Percentiles rank a stretch among this genome's conserved stretches.
Conservation (phyloP, 192 early-diverging fungal species). For the Backusella australiensis region DNA sequence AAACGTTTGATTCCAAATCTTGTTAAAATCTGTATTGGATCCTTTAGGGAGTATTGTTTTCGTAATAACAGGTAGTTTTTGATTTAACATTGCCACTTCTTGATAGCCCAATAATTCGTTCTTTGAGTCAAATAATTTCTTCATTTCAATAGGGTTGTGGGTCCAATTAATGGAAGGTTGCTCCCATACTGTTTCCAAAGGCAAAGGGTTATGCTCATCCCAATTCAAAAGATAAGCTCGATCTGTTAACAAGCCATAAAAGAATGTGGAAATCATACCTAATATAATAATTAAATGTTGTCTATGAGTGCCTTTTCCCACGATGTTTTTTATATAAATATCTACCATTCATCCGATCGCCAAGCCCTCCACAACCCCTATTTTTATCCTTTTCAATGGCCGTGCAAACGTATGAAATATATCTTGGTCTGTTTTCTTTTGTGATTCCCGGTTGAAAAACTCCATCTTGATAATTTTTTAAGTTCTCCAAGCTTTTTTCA, state of each 20-base stretch:
- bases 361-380: constrained; percentile 45
- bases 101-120: constrained; percentile 11
- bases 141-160: constrained; percentile 27
- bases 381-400: constrained; percentile 29
- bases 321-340: not conserved
- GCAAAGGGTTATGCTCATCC: constrained; percentile 34
- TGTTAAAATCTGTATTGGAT: constrained; percentile 24
- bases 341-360: constrained; percentile 45
- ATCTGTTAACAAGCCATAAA: constrained; percentile 39
- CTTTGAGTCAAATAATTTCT: constrained; percentile 14
- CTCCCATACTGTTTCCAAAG: constrained; percentile 41
- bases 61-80: constrained; percentile 22
- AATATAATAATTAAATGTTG: not conserved
- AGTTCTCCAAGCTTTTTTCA: constrained; percentile 12
- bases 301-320: not conserved
- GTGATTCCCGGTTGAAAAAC: constrained; percentile 10
- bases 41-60: constrained; percentile 31
- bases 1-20: constrained; percentile 32
- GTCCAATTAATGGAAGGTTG: constrained; percentile 42
- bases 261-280: constrained; percentile 49
- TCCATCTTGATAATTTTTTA: constrained; percentile 21
- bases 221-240: constrained; percentile 43
- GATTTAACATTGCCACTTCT: constrained; percentile 30
- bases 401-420: constrained; percentile 38
- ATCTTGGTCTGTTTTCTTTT: constrained; percentile 22